A percentile compares a stretch with the other conserved stretches of the same genome.
These are phyloP conservation scores for Tilletia horrida DNA, from an alignment of 1,284 basidiomycete genomes.

Conservation along the genomic window DNA sequence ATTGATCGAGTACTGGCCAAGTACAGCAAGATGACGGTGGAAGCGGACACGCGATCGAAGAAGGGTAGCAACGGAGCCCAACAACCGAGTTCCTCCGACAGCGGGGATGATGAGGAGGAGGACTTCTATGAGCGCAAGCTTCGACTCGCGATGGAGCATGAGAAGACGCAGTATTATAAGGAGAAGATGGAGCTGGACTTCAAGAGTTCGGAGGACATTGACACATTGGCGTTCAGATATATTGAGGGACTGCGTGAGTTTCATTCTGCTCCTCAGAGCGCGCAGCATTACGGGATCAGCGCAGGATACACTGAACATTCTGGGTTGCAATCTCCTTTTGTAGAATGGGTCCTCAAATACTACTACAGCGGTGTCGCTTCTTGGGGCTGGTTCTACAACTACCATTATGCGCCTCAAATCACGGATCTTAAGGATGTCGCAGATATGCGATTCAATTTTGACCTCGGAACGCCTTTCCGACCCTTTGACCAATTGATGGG, in stretches of 20 bases:
- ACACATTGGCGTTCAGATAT: slow-evolving; percentile 62
- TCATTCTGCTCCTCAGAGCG: neutral
- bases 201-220: slow-evolving; percentile 61
- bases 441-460: slow-evolving; percentile 77
- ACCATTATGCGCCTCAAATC: slow-evolving; percentile 74
- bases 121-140: slow-evolving; percentile 70
- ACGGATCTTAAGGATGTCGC: slow-evolving; percentile 78
- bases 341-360: slow-evolving; percentile 94
- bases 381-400: slow-evolving; percentile 99
- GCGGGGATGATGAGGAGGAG: slow-evolving; percentile 58
- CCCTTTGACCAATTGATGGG: slow-evolving; percentile 99
- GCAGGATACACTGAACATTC: neutral
- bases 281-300: neutral
- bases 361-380: slow-evolving; percentile 95
- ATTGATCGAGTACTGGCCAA: slow-evolving; percentile 79
- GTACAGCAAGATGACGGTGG: slow-evolving; percentile 75
- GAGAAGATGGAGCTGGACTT: slow-evolving; percentile 50
- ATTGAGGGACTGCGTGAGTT: slow-evolving; percentile 73
- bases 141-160: slow-evolving; percentile 80
- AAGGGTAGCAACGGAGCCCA: slow-evolving; percentile 29
- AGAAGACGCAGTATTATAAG: slow-evolving; percentile 86
- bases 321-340: neutral
- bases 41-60: slow-evolving; percentile 23
- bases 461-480: slow-evolving; percentile 81
- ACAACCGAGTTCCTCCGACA: slow-evolving; percentile 20